Conservation (phyloP, 2,329 filamentous ascomycete species). For the Hypoxylon sp. region DNA sequence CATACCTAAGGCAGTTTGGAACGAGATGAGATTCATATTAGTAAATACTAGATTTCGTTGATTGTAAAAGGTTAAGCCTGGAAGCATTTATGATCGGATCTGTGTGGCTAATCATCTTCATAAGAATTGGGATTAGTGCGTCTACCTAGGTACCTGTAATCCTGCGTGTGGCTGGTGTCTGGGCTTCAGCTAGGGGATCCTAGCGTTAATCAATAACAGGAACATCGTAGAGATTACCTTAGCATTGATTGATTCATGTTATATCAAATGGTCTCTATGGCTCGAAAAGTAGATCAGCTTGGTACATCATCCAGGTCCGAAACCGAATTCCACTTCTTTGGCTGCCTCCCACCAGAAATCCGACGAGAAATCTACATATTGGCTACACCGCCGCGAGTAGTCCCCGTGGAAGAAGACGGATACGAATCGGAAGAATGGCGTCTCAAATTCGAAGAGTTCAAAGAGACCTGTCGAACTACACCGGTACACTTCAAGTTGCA, state of each 20-base stretch:
- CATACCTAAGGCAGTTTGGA: neutral
- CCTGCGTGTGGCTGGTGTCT: neutral
- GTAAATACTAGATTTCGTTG: too few species aligned
- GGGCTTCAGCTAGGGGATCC: neutral
- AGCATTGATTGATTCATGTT: neutral
- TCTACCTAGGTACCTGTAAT: neutral
- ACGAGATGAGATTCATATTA: neutral
- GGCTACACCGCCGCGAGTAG: constrained; percentile 44
- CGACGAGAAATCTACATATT: constrained; percentile 42
- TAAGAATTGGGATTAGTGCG: too few species aligned
- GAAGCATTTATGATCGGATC: too few species aligned
- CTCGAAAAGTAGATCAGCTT: neutral
- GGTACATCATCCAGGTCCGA: neutral
- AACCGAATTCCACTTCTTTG: constrained; percentile 35
- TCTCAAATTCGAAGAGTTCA: constrained; percentile 18
- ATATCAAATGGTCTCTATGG: neutral
- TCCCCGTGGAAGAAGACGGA: constrained; percentile 34
- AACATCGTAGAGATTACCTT: neutral
- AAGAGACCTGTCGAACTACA: constrained; percentile 23
- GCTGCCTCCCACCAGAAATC: constrained; percentile 40
- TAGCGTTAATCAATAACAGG: neutral
- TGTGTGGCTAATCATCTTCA: too few species aligned
- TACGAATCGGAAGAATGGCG: constrained; percentile 22
- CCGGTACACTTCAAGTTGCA: constrained; percentile 35
- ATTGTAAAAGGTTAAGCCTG: too few species aligned